These are phyloP conservation scores for Gardenia jasminoides DNA, from an alignment of 257 asterid genomes.

Conservation along the genomic window DNA sequence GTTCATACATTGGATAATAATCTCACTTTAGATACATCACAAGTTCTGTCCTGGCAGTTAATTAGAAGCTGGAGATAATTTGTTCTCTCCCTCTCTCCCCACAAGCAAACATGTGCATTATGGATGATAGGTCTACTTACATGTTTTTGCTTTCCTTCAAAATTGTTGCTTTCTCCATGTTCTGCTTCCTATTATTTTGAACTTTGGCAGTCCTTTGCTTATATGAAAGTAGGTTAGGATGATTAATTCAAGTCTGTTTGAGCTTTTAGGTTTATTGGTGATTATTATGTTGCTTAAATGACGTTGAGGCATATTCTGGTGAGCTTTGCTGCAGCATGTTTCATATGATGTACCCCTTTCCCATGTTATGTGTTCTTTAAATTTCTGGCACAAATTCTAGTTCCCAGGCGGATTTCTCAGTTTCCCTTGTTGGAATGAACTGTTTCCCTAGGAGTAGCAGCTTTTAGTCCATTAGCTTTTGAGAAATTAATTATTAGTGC, in stretches of 20 bases:
- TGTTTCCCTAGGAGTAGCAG: neutral
- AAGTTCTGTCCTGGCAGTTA: too few species aligned
- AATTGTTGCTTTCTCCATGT: too few species aligned
- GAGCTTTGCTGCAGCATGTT: neutral
- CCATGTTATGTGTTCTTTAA: neutral
- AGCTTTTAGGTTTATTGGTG: neutral
- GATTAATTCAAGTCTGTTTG: neutral
- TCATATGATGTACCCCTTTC: neutral
- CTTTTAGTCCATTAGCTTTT: neutral
- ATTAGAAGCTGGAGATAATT: too few species aligned
- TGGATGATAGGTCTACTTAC: too few species aligned
- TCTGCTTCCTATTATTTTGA: neutral
- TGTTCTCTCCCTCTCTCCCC: neutral
- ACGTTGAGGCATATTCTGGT: neutral
- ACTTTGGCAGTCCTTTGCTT: neutral
- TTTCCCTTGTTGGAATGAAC: neutral
- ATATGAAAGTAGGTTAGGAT: neutral
- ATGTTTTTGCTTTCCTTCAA: neutral
- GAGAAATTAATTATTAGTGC: neutral
- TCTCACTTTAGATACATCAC: neutral
- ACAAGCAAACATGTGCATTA: too few species aligned
- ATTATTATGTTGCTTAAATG: neutral
- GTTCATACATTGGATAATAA: neutral
- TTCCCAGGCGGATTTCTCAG: neutral
- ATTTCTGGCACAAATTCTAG: neutral